Evolutionary conservation across 2,329 filamentous ascomycete genomes (phyloP).

Genomic region (Fusarium sp.): DNA sequence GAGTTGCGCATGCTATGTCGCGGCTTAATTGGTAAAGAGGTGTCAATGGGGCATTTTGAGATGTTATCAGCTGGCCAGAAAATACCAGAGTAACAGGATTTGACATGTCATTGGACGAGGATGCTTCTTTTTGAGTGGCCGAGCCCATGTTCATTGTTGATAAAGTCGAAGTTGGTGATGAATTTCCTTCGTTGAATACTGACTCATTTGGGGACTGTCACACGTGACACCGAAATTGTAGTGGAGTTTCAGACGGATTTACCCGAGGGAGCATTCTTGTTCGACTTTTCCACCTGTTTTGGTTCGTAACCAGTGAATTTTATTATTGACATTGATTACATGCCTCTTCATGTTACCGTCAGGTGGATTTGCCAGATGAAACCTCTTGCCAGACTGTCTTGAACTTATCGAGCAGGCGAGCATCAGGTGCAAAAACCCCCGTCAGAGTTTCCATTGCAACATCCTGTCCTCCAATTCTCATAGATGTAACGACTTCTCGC

Average conservation of each 20-base stretch:
- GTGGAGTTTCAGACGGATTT: not conserved
- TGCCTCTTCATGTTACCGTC: not conserved
- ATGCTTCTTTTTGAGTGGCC: not conserved
- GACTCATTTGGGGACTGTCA: not conserved
- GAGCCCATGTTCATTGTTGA: not conserved
- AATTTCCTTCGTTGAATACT: not conserved
- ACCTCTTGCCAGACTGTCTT: constrained; percentile 21
- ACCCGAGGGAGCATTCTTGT: rapidly evolving
- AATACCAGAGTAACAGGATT: constrained; percentile 11
- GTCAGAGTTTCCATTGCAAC: not conserved
- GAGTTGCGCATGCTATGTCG: constrained; percentile 5
- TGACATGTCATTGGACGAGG: rapidly evolving
- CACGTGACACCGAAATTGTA: constrained; percentile 10
- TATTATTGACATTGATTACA: no score
- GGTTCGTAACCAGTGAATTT: not conserved
- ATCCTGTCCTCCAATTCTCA: not conserved
- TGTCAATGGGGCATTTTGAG: not conserved
- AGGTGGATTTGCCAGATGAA: not conserved
- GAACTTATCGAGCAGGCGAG: not conserved
- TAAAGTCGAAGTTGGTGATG: constrained; percentile 5
- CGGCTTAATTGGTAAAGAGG: constrained; percentile 34
- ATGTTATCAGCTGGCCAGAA: constrained; percentile 13
- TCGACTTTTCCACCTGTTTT: not conserved
- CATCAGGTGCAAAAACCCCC: constrained; percentile 2
- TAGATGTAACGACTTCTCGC: constrained; percentile 4